Base-by-base conservation (phyloP, 345 rosid genomes). In the Aquilaria yunnanensis region DNA sequence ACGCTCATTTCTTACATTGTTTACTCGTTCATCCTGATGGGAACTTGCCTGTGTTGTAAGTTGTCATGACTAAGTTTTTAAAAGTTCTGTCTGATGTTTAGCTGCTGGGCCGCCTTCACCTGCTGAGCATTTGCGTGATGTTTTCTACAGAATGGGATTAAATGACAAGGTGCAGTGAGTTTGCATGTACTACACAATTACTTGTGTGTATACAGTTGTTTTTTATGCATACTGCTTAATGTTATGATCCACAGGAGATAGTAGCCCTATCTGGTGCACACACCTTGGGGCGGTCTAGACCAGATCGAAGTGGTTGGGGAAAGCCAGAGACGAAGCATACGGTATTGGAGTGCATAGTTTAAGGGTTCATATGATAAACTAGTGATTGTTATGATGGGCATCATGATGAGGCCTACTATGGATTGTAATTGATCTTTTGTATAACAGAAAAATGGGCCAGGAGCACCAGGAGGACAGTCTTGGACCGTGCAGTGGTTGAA, bases 191-290 rank as follows among this genome's bases (percentile, higher is more conserved):
- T 30, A 53, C 33, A 67, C 64, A 32, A 37, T 67, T 57, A 48
- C 43, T 37, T 37, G 43, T 37, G 45, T n/a, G 43, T 53, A 32
- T 52, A 23, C 32, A 16, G 45, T 52, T 63, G 23, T 48, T 12
- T 37, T 54, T n/a, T 41, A 32, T 57, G 32, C 57, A 47, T 66
- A 0, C 4, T 13, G 29, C 12, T 14, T 23, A 56, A 50, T 54
- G 29, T 14, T 58, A 59, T 62, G 30, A 12, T 71, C 30, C 64
- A 61, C 76, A 92, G 98, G 98, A 93, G 67, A 90, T 93, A 61
- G 98, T 90, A 66, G 98, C 90, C 16, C 71, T 93, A 61, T 93
- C 98, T 67, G 97, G 98, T 72, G 98, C 98, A 11, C 98, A 90
- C 72, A 93, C 98, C 10, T 69, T 93, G 33, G 98, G 98, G 58